Conservation (phyloP, 2,329 filamentous ascomycete species). For the Paraphoma sp. region DNA sequence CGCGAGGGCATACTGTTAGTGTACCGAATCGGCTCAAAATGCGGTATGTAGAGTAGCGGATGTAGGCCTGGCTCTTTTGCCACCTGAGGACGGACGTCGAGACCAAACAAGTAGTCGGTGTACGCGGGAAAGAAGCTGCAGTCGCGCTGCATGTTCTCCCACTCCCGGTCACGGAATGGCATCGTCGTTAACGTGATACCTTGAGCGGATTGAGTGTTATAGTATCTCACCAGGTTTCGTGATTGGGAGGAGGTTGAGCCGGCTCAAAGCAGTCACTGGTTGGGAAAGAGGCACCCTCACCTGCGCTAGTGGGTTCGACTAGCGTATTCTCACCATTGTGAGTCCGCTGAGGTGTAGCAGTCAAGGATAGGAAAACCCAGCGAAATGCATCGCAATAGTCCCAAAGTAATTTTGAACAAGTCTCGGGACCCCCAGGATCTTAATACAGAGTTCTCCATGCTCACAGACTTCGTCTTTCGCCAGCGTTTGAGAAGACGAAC, state of each 20-base stretch:
- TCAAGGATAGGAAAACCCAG: no score
- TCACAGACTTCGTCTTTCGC: no score
- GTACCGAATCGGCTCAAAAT: constrained; percentile 4
- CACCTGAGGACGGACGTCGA: constrained; percentile 16
- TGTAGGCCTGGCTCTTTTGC: constrained; percentile 23
- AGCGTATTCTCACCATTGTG: no score
- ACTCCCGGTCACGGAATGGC: constrained; percentile 22
- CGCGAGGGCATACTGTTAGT: constrained; percentile 13
- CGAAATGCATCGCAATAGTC: no score
- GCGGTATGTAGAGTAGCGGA: constrained; percentile 12
- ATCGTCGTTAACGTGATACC: constrained; percentile 2
- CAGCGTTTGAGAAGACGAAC: no score
- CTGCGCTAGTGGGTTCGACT: no score
- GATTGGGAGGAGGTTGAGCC: not conserved
- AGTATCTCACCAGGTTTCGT: not conserved
- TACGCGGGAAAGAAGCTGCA: constrained; percentile 28
- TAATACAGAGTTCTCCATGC: no score
- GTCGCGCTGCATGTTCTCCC: constrained; percentile 27
- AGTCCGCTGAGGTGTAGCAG: no score
- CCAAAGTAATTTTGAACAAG: no score
- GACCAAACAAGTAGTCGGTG: constrained; percentile 26
- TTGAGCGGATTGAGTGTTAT: not conserved
- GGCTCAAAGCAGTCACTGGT: no score
- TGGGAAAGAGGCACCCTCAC: no score
- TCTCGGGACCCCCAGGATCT: no score